phyloP scores from a whole-genome alignment of 495 filamentous ascomycete species.

The Penicillium bovifimosum region DNA sequence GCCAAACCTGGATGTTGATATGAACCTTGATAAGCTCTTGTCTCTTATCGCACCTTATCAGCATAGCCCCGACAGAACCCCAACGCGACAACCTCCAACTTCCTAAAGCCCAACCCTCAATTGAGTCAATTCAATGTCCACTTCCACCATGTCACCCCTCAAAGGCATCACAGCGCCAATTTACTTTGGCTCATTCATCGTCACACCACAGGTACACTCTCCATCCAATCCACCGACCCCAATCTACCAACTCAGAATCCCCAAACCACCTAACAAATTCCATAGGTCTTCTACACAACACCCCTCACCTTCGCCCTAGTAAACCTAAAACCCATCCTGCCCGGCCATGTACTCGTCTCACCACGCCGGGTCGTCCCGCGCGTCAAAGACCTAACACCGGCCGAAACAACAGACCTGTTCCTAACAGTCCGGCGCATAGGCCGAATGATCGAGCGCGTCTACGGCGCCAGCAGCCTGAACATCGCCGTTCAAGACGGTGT shows the following conservation, averaged over 20 bases:
- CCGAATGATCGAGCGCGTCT: slow-evolving; percentile 69
- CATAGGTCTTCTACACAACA: slow-evolving; percentile 77
- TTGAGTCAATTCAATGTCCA: background rate
- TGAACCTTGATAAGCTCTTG: background rate
- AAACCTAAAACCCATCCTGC: slow-evolving; percentile 90
- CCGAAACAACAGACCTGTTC: slow-evolving; percentile 82
- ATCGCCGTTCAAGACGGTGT: slow-evolving; percentile 88
- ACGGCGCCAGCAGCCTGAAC: slow-evolving; percentile 66
- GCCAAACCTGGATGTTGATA: background rate
- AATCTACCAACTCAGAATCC: background rate
- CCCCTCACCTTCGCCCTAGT: slow-evolving; percentile 77
- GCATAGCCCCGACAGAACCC: background rate
- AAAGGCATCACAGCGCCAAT: slow-evolving; percentile 32
- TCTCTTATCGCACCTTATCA: too few relatives aligned
- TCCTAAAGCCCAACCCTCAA: background rate
- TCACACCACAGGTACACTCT: slow-evolving; percentile 39
- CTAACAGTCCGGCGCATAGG: slow-evolving; percentile 74
- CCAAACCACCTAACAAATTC: background rate
- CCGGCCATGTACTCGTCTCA: slow-evolving; percentile 83
- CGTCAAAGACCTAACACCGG: slow-evolving; percentile 64
- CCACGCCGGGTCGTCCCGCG: slow-evolving; percentile 57
- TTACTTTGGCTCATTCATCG: slow-evolving; percentile 43
- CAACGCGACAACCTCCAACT: background rate
- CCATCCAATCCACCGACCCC: background rate
- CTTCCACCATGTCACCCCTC: slow-evolving; percentile 19